phyloP scores from a whole-genome alignment of 305 asterid species.

The Solanum hybrid region DNA sequence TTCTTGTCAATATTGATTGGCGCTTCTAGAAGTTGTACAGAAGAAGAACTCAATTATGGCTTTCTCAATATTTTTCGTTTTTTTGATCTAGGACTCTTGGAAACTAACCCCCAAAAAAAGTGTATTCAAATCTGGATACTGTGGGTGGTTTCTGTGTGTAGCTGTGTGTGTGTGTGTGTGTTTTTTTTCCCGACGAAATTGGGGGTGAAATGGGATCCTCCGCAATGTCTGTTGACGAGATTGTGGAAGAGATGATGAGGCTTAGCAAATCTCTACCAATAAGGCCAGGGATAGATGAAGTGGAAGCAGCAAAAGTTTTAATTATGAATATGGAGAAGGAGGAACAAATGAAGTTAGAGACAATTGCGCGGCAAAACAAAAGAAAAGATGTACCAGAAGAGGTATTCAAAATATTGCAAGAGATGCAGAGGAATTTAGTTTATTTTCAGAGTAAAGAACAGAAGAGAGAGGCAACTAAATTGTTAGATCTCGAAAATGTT shows the following conservation, averaged over 20 bases:
- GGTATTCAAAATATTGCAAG: conserved; percentile 51
- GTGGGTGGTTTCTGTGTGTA: background rate
- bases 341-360: conserved; percentile 44
- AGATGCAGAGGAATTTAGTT: conserved; percentile 57
- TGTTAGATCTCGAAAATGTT: conserved; percentile 67
- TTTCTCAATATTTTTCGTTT: background rate
- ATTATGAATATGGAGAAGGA: conserved; percentile 56
- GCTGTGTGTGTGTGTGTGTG: background rate
- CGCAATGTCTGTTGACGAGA: conserved; percentile 35
- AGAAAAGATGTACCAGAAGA: conserved; percentile 68
- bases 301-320: conserved; percentile 47
- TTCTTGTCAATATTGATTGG: background rate
- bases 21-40: background rate
- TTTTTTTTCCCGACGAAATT: background rate
- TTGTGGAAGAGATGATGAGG: conserved; percentile 56
- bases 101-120: background rate
- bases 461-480: conserved; percentile 58
- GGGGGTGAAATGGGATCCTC: conserved; percentile 17
- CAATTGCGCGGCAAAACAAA: conserved; percentile 38
- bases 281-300: conserved; percentile 63
- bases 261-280: conserved; percentile 55
- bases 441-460: conserved; percentile 67
- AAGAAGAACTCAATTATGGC: background rate
- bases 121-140: background rate
- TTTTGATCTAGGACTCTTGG: background rate